Percentiles rank a stretch among this genome's conserved stretches.
These are phyloP conservation scores for Fusarium haematococcum DNA, from an alignment of 2,329 filamentous ascomycete genomes.

Conservation along the genomic window DNA sequence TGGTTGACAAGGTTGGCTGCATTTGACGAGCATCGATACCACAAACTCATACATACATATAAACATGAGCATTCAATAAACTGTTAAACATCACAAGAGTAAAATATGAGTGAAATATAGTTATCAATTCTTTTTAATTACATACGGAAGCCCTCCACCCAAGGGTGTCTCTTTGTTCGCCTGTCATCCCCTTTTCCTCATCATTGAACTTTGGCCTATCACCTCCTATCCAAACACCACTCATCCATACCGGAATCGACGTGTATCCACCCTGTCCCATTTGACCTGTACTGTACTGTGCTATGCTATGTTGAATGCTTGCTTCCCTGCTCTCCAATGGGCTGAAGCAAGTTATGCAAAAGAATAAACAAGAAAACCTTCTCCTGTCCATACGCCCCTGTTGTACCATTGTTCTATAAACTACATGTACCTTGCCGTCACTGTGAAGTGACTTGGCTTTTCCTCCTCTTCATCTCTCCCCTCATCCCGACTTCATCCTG, in stretches of 20 bases:
- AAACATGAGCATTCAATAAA: slow-evolving; percentile 27
- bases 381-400: slow-evolving; percentile 30
- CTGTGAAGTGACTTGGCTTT: slow-evolving; percentile 1
- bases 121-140: slow-evolving; percentile 38
- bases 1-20: slow-evolving; percentile 5
- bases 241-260: not conserved
- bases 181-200: slow-evolving; percentile 18
- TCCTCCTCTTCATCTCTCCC: slow-evolving; percentile 6
- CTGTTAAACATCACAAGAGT: not conserved
- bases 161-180: slow-evolving; percentile 7
- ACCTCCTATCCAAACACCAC: slow-evolving; percentile 10
- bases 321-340: slow-evolving; percentile 4
- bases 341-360: slow-evolving; percentile 18
- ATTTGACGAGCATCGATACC: slow-evolving; percentile 29
- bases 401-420: slow-evolving; percentile 30
- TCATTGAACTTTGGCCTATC: slow-evolving; percentile 12
- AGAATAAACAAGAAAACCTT: slow-evolving; percentile 22
- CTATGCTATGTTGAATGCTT: slow-evolving; percentile 17
- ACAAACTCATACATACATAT: not conserved
- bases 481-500: slow-evolving; percentile 28
- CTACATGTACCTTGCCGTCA: slow-evolving; percentile 9
- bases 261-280: slow-evolving; percentile 4
- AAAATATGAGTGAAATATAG: not conserved
- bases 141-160: slow-evolving; percentile 28
- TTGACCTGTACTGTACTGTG: slow-evolving; percentile 15